Evolutionary conservation across 371 early-diverging fungal genomes (phyloP).

Genomic region (Quaeritorhiza haematococci): DNA sequence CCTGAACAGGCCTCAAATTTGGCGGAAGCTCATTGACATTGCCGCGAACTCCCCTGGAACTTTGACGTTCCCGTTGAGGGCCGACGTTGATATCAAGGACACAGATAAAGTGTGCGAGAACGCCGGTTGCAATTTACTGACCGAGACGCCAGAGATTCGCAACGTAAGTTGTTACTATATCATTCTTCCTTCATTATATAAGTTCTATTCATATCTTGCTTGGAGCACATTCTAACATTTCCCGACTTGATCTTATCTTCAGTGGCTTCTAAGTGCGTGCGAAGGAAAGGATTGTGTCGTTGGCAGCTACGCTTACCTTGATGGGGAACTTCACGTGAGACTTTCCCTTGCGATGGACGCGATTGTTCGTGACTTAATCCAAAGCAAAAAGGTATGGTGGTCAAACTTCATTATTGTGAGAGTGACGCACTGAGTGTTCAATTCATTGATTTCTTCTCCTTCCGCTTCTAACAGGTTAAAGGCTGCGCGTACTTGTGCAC

Average conservation of each 20-base stretch:
- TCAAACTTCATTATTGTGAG: neutral
- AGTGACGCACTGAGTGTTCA: neutral
- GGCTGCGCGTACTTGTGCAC: constrained; percentile 10
- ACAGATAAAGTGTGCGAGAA: neutral
- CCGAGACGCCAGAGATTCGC: constrained; percentile 9
- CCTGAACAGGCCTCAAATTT: neutral
- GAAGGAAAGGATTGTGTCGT: neutral
- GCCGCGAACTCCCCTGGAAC: constrained; percentile 1
- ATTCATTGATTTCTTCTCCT: no score
- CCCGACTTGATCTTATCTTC: neutral
- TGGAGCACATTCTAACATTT: no score
- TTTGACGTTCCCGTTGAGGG: constrained; percentile 2
- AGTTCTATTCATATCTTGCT: neutral
- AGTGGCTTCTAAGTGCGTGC: constrained; percentile 8
- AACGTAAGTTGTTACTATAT: constrained; percentile 1
- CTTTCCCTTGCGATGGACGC: constrained; percentile 15
- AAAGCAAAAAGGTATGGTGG: neutral
- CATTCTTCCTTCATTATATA: neutral
- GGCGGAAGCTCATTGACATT: constrained; percentile 3
- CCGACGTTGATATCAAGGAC: neutral
- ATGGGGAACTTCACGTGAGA: constrained; percentile 7
- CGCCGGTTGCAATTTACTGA: constrained; percentile 4
- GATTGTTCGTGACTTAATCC: constrained; percentile 6
- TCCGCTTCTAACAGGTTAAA: neutral
- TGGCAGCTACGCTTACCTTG: constrained; percentile 13